Base-by-base conservation (phyloP, 257 asterid species). In the Linaria vulgaris region DNA sequence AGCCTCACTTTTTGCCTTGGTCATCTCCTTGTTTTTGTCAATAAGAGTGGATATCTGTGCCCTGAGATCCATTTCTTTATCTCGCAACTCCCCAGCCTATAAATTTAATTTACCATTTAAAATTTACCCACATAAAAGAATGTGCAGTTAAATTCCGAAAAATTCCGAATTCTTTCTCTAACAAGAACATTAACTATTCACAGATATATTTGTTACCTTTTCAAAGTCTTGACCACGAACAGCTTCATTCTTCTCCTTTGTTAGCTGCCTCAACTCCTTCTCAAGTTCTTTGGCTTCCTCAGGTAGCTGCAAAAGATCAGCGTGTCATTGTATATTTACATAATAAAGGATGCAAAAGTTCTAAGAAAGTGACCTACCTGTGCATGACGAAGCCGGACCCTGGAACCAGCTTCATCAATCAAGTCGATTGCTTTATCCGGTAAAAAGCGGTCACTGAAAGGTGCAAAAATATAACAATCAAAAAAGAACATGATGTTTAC, bases 281-380 rank as follows among this genome's bases (percentile, higher is more conserved):
- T 92, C 99, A 38, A 92, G 85, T 74, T 89, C 99, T 73, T 83
- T 87, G 61, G 99, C 99, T 87, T 92, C 99, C 83, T 87, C 99
- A 0, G 99, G 99, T 21, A 92, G 95, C 99, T 92, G 85, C 68
- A 75, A 34, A 48, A 41, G 56, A 62, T 9, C 65, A 31, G 19
- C 22, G 22, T 39, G 67, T 69, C 68, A 66, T 52, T 15, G 50
- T 60, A 65, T 49, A 64, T 41, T n/a, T 44, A 45, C 60, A 12
- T 14, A 53, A 59, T 31, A 30, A 46, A 15, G 39, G 61, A 14
- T 46, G 37, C 7, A 66, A 47, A 34, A 51, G 15, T 34, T 53
- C 15, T 48, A 20, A 69, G 78, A 51, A 67, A 67, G 56, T 37
- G 44, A 41, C 51, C 66, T 51, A 86, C 99, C 94, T 92, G 97